Evolutionary conservation across 1,284 basidiomycete species (phyloP), one percentile per base, ranked within the genome.

Genomic region (Somion occarium): DNA sequence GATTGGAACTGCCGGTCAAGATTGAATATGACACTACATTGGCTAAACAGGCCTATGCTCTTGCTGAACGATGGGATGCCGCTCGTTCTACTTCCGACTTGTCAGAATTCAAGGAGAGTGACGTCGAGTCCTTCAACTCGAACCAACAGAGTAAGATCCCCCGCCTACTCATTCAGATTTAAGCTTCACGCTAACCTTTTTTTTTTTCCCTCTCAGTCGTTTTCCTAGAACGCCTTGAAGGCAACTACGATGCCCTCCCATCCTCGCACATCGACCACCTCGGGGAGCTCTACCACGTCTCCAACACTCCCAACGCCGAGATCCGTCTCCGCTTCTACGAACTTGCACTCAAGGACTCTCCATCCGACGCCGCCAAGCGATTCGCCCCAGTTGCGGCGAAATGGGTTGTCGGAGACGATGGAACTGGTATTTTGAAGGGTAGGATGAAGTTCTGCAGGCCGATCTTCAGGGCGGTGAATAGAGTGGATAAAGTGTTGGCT

Each of bases 391-490:
- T 75, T 19, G 88, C 84, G 1, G 78, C 74, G 0, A 71, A 76
- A 26, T 91, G 88, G 88, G 80, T 85, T n/a, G 77, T 83, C 13
- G 87, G 85, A 1, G 70, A 65, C 19, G 80, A 82, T 54, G 79
- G 71, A 24, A 77, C 73, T 11, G 82, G 77, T 2, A 68, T 80
- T 37, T 67, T 89, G 53, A 83, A 85, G 61, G 88, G 86, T 3
- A 73, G 89, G 19, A 90, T 91, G 88, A 91, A 92, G 65, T 91
- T 91, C 70, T 91, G 87, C 64, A 68, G 90, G 50, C 85, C 85
- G 0, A 69, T 80, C 5, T 82, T 89, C 61, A 67, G 78, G 38
- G 76, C 71, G 0, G 75, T 82, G 18, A 66, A 62, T 27, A 73
- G 76, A 51, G 83, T 88, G 19, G 78, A 93, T 64, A 66, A 71